Evolutionary conservation across 306 rosid species (phyloP).

Genomic region (Cicer pinnatifidum): DNA sequence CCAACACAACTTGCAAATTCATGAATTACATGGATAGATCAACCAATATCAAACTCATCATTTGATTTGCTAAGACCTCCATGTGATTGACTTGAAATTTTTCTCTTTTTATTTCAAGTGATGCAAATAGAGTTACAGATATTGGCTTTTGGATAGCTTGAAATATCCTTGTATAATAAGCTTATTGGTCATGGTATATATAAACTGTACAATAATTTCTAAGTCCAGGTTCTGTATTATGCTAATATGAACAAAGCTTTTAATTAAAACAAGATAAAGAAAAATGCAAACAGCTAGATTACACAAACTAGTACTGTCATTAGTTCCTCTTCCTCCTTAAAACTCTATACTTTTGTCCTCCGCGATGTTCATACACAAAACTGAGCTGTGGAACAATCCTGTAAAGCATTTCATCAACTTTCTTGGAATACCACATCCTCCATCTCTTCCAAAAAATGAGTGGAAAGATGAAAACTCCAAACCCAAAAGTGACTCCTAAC

Average conservation of each 20-base stretch:
- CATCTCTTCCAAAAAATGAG: slow-evolving; percentile 4
- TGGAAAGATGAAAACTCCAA: neutral
- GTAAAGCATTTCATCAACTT: neutral
- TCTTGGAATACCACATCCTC: slow-evolving; percentile 10
- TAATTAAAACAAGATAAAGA: too few species aligned
- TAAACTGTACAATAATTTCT: too few species aligned
- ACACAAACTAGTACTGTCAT: neutral
- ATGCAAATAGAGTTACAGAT: too few species aligned
- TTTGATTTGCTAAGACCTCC: too few species aligned
- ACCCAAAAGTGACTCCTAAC: slow-evolving; percentile 8
- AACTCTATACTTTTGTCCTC: neutral
- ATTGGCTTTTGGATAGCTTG: too few species aligned
- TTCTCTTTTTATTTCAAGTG: too few species aligned
- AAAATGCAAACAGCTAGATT: neutral
- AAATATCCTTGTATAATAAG: too few species aligned
- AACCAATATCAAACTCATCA: slow-evolving; percentile 48
- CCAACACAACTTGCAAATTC: slow-evolving; percentile 77
- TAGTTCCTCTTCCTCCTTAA: neutral
- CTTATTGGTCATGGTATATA: too few species aligned
- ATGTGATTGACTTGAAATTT: too few species aligned
- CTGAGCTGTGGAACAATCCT: neutral
- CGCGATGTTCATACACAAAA: neutral
- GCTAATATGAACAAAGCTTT: too few species aligned
- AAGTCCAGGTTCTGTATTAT: too few species aligned
- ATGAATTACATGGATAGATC: slow-evolving; percentile 53